Conservation (phyloP, 768 basidiomycete genomes). For the Boletus rubescentipes region DNA sequence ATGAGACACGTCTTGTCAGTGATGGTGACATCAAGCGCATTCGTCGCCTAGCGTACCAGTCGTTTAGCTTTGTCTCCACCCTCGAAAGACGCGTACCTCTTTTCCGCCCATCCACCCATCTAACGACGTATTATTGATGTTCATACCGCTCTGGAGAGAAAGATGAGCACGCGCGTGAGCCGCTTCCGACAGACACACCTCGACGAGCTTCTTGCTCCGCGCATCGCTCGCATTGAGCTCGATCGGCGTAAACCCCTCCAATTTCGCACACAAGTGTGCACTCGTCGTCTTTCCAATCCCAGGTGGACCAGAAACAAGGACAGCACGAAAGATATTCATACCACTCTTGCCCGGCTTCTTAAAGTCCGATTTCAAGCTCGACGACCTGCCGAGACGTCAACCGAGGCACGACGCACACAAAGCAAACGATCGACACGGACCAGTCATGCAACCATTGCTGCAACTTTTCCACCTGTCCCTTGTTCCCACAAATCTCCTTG, state of each 20-base stretch:
- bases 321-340: constrained; percentile 82
- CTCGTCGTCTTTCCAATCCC: constrained; percentile 98
- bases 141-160: constrained; percentile 70
- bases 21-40: constrained; percentile 68
- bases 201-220: constrained; percentile 94
- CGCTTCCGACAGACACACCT: constrained; percentile 46
- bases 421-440: constrained; percentile 42
- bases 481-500: constrained; percentile 96
- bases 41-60: constrained; percentile 45
- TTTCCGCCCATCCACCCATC: constrained; percentile 79
- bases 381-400: constrained; percentile 50
- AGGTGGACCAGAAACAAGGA: constrained; percentile 90
- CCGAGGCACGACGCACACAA: background rate
- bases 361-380: constrained; percentile 71
- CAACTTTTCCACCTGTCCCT: constrained; percentile 85
- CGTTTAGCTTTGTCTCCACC: background rate
- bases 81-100: constrained; percentile 43
- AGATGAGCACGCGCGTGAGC: background rate
- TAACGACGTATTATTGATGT: constrained; percentile 83
- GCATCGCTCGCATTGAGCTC: constrained; percentile 97
- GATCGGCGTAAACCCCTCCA: constrained; percentile 90
- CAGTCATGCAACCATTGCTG: constrained; percentile 86
- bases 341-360: constrained; percentile 93
- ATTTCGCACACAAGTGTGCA: constrained; percentile 87
- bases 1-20: constrained; percentile 85